phyloP scores from a whole-genome alignment of 139 green algal genomes.

The Edaphochlamys debaryana region DNA sequence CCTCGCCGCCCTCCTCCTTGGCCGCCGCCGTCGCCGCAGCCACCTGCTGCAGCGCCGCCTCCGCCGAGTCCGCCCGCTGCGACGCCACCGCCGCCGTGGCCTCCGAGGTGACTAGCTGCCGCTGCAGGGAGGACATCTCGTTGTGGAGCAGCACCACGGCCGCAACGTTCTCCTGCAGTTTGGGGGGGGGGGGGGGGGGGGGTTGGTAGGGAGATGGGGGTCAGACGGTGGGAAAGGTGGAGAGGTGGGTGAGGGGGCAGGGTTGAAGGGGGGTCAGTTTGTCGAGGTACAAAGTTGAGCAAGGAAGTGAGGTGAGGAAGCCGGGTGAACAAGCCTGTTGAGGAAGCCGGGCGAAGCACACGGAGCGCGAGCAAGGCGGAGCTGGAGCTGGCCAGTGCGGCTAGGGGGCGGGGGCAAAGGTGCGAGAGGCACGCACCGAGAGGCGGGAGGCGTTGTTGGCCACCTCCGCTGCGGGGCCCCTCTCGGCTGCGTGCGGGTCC shows the following conservation, averaged over 20 bases:
- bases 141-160: conserved; percentile 61
- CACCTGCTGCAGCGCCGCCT: conserved; percentile 24
- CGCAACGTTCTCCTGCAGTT: conserved; percentile 51
- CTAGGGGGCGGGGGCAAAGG: too few species aligned
- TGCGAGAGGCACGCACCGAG: background rate
- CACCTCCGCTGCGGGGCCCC: background rate
- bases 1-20: background rate
- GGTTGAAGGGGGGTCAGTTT: too few species aligned
- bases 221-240: too few species aligned
- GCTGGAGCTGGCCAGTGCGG: too few species aligned
- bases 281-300: background rate
- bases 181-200: background rate
- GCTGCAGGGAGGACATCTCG: conserved; percentile 51
- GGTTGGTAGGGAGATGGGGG: background rate
- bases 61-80: conserved; percentile 13
- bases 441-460: conserved; percentile 2
- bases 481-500: background rate
- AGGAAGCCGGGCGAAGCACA: too few species aligned
- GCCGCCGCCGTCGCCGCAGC: background rate
- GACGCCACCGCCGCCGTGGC: conserved; percentile 18
- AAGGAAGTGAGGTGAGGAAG: background rate
- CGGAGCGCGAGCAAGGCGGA: too few species aligned
- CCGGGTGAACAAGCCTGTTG: too few species aligned
- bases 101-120: conserved; percentile 33
- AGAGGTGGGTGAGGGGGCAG: too few species aligned